Conservation (phyloP, 2,329 filamentous ascomycete species). For the Microcyclospora tardicrescens region DNA sequence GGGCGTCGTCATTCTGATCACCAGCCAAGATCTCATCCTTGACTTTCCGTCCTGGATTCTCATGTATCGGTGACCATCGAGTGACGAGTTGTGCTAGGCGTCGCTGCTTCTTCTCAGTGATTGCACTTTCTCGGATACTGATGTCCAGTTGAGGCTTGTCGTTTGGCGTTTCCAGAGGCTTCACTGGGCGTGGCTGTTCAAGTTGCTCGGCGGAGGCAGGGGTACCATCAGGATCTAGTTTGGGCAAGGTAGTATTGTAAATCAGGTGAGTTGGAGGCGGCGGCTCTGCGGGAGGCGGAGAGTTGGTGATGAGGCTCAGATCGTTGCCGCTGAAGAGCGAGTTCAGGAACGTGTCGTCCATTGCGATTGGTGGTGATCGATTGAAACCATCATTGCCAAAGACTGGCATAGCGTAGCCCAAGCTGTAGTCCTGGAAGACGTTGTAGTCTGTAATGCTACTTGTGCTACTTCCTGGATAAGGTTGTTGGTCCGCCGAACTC, state of each 20-base stretch:
- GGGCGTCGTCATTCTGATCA: constrained; percentile 49
- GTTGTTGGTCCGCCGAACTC: constrained; percentile 9
- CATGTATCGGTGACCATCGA: constrained; percentile 63
- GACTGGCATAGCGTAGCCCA: constrained; percentile 60
- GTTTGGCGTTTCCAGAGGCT: neutral
- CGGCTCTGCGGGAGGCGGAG: constrained; percentile 13
- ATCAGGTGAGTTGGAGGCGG: constrained; percentile 4
- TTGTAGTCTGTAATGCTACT: constrained; percentile 17
- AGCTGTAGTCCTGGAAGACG: constrained; percentile 33
- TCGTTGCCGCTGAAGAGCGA: constrained; percentile 11
- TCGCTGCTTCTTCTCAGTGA: constrained; percentile 75
- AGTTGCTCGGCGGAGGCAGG: neutral
- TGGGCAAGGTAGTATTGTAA: constrained; percentile 9
- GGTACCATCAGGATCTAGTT: constrained; percentile 13
- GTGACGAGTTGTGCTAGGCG: constrained; percentile 71
- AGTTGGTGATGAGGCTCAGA: constrained; percentile 5
- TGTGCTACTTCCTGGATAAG: constrained; percentile 10
- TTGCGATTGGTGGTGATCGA: constrained; percentile 57
- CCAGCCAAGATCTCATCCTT: constrained; percentile 70
- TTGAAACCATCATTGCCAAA: constrained; percentile 76
- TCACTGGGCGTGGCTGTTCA: neutral
- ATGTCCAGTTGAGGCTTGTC: constrained; percentile 46
- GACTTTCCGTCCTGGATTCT: constrained; percentile 58
- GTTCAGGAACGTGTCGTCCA: constrained; percentile 18
- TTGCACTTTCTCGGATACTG: constrained; percentile 60